A percentile compares a stretch with the other conserved stretches of the same genome.
phyloP scores from a whole-genome alignment of 768 basidiomycete genomes.

The Lactifluus pinguis region DNA sequence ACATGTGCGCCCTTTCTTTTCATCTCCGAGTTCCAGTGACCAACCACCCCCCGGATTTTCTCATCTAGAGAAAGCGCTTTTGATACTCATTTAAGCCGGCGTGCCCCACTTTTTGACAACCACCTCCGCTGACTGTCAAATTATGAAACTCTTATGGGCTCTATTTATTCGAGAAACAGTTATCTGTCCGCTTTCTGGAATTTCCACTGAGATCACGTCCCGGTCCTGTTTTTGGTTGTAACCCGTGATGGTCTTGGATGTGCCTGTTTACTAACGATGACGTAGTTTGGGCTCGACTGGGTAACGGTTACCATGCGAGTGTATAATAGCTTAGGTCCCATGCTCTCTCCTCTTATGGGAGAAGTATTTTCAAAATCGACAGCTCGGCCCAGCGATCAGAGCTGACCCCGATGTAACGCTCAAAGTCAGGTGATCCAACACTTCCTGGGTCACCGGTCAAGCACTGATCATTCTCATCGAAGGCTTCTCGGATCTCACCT shows the following conservation, averaged over 20 bases:
- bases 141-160: background rate
- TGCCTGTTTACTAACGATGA: constrained; percentile 11
- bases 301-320: background rate
- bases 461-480: background rate
- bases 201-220: background rate
- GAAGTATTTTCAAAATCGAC: background rate
- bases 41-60: too few species aligned
- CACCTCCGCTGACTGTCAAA: background rate
- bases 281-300: constrained; percentile 11
- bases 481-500: background rate
- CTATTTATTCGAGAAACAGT: background rate
- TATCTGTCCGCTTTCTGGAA: background rate
- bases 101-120: background rate
- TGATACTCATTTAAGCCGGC: too few species aligned
- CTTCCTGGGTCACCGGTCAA: background rate
- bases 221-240: background rate
- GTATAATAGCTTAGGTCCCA: background rate
- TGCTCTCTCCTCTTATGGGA: constrained; percentile 1
- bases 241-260: background rate
- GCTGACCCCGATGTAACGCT: background rate
- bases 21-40: too few species aligned
- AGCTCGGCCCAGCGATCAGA: background rate
- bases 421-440: background rate
- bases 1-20: too few species aligned
- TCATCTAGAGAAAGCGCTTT: too few species aligned